phyloP scores from a whole-genome alignment of 768 basidiomycete genomes.

The Boletus reticulatus region DNA sequence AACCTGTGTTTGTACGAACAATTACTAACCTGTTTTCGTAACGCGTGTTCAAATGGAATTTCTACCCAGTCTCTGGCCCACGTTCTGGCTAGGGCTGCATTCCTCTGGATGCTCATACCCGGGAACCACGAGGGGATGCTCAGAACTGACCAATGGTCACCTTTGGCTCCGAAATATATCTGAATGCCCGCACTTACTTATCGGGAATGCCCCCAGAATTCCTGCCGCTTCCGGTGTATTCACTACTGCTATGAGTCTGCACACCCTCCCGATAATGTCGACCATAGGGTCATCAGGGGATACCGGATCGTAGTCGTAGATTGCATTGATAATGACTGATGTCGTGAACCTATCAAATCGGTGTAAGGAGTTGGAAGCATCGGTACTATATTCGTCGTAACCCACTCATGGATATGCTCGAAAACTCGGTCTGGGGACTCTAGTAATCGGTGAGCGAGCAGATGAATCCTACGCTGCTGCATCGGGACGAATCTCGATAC shows the following conservation, averaged over 20 bases:
- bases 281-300: slow-evolving; percentile 13
- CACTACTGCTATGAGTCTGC: not conserved
- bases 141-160: slow-evolving; percentile 8
- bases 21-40: slow-evolving; percentile 26
- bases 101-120: slow-evolving; percentile 16
- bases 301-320: slow-evolving; percentile 18
- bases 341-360: slow-evolving; percentile 7
- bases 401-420: slow-evolving; percentile 11
- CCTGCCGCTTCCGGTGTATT: slow-evolving; percentile 10
- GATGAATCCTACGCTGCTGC: slow-evolving; percentile 10
- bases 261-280: slow-evolving; percentile 10
- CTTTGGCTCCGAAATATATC: not conserved
- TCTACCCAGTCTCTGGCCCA: slow-evolving; percentile 15
- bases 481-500: slow-evolving; percentile 14
- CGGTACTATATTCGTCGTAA: slow-evolving; percentile 9
- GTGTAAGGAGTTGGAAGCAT: not conserved
- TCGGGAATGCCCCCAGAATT: slow-evolving; percentile 14
- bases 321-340: slow-evolving; percentile 27
- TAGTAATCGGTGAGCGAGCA: slow-evolving; percentile 7
- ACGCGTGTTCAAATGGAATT: slow-evolving; percentile 27
- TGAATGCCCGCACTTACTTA: not conserved
- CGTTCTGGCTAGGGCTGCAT: slow-evolving; percentile 1
- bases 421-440: slow-evolving; percentile 5
- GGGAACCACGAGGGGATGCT: slow-evolving; percentile 20
- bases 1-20: not conserved